Evolutionary conservation across 208 protist species (phyloP), one percentile per base, ranked within the genome.

Genomic region (Trypanosoma congolense): DNA sequence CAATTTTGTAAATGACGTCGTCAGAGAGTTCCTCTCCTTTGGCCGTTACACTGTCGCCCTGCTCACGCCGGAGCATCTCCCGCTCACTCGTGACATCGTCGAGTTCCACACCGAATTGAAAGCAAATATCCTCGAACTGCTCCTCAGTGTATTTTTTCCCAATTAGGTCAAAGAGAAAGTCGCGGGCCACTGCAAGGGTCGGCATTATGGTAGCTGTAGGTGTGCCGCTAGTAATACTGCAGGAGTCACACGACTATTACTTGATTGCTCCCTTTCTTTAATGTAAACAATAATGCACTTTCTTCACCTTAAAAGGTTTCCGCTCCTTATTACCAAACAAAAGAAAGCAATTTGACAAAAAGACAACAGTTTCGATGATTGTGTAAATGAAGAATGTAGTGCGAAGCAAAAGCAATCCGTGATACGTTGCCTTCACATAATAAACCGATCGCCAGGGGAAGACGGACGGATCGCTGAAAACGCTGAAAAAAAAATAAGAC

Each of bases 101-200:
- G 5, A 99, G 90, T 81, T 99, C 98, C 44, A 99, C 87, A 28
- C 98, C 98, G 65, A 98, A 99, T 53, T 97, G 58, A 66, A 99
- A 99, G 79, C 97, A 99, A 0, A 99, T 64, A 25, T 98, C 75
- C 22, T 96, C 83, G 68, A 99, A 98, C 67, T 99, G 73, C 4
- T 91, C 74, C 43, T 98, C 75, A 8, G 94, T 92, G 91, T 91
- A 93, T 19, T 43, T 70, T 65, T 83, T 73, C 24, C 82, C 88
- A 45, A 97, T 59, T 18, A 93, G 70, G 8, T 70, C 30, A 60
- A 75, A 88, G 22, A 97, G 66, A 53, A 73, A 90, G 21, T 93
- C 74, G 30, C 78, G 73, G 0, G 78, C 80, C 40, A 91, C 78
- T 18, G 83, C 65, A 41, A 96, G 68, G 56, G 86, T 92, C n/a